Base-by-base conservation (phyloP, 2,329 filamentous ascomycete genomes). In the Ambrosiella cleistominuta region DNA sequence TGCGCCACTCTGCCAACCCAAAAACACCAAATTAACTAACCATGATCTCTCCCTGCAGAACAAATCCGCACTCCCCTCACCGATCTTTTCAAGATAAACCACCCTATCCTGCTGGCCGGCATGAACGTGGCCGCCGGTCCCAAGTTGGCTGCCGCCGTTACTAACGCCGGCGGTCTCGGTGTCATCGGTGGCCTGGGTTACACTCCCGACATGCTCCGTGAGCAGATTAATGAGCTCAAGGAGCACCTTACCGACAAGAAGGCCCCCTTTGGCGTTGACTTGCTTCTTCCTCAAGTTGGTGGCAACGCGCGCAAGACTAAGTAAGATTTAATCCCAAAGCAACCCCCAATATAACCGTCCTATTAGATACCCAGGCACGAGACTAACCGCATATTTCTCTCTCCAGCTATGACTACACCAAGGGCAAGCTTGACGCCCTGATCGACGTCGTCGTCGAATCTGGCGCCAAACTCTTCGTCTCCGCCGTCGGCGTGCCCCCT, bases 51-150 rank as follows among this genome's bases (percentile, higher is more conserved):
- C 38, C 50, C 3, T 3, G 9, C 35, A 60, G 59, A 60, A 52
- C 59, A 58, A 76, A 85, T 98, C 72, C 87, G 87, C 68, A 98
- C 93, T 57, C 83, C 87, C 64, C 77, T 90, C 67, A 98, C 93
- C 65, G 91, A 97, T 80, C 86, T 97, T 63, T 86, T 98, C 74
- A 87, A 88, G 78, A 97, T 98, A 80, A 88, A 95, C 71, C 93
- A 98, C 74, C 93, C 93, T 60, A 77, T 98, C 69, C 76, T 98
- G 67, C 83, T 98, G 62, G 93, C 93, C 66, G 93, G 93, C 70
- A 98, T 98, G 93, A 97, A 98, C 78, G 93, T 97, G 63, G 93
- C 93, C 59, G 93, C 93, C 61, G 93, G 93, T 55, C 93, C 93
- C 58, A 94, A 89, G 78, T 83, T 98, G 67, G 93, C 93, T 57